Percentiles rank a stretch among this genome's conserved stretches.
These are phyloP conservation scores for Pugionium cornutum DNA, from an alignment of 345 rosid species.

Conservation along the genomic window DNA sequence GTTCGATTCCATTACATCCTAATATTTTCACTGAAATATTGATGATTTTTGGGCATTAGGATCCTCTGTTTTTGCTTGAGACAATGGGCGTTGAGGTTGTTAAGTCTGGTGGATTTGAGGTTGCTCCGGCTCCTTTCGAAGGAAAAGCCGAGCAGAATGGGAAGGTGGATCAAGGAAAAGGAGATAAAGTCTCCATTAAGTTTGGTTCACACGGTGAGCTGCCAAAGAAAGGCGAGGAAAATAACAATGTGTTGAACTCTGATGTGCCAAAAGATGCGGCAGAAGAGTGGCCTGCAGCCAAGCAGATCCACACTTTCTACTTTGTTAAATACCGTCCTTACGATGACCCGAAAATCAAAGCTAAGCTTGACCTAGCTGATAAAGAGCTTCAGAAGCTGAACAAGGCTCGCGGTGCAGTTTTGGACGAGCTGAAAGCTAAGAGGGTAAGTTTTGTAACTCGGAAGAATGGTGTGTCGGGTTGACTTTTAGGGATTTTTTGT, in stretches of 20 bases:
- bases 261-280: slow-evolving; percentile 62
- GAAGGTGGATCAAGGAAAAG: slow-evolving; percentile 49
- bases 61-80: slow-evolving; percentile 32
- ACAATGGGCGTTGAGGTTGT: slow-evolving; percentile 79
- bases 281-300: slow-evolving; percentile 82
- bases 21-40: not conserved
- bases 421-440: slow-evolving; percentile 50
- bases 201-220: slow-evolving; percentile 65
- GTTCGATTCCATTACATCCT: not conserved
- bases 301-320: slow-evolving; percentile 42
- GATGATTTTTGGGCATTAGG: slow-evolving; percentile 10
- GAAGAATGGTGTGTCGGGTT: not conserved
- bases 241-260: slow-evolving; percentile 40
- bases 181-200: slow-evolving; percentile 45
- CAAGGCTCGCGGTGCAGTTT: slow-evolving; percentile 44
- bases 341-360: slow-evolving; percentile 64
- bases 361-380: slow-evolving; percentile 59
- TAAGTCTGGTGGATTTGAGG: slow-evolving; percentile 59
- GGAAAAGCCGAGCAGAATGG: slow-evolving; percentile 53
- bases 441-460: slow-evolving; percentile 47
- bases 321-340: not conserved
- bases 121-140: slow-evolving; percentile 58
- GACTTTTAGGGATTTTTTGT: too few relatives aligned
- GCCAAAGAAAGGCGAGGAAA: slow-evolving; percentile 46
- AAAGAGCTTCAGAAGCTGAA: slow-evolving; percentile 53